A percentile compares a stretch with the other conserved stretches of the same genome.
Evolutionary conservation across 2,329 filamentous ascomycete species (phyloP).

Genomic region (Colletotrichum orbiculare): DNA sequence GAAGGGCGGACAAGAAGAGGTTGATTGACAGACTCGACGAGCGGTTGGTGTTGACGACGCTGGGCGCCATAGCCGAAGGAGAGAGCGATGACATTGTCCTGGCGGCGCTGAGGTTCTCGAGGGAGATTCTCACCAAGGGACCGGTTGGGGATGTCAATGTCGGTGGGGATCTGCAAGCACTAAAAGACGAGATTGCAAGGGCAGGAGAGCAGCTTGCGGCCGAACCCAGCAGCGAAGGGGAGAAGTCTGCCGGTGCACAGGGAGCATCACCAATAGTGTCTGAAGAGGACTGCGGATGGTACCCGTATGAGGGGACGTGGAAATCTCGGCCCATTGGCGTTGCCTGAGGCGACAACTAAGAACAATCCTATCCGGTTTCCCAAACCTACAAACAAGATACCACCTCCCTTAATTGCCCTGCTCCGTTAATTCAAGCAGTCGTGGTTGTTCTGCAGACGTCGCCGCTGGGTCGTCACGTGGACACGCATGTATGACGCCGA

Average conservation of each 20-base stretch:
- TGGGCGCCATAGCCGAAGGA: constrained; percentile 52
- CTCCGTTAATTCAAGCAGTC: background rate
- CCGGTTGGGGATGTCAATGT: constrained; percentile 24
- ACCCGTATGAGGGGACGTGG: constrained; percentile 63
- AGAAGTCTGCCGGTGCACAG: constrained; percentile 16
- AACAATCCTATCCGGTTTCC: no score
- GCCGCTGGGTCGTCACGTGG: constrained; percentile 18
- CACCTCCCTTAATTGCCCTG: background rate
- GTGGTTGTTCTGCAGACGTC: background rate
- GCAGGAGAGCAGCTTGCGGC: constrained; percentile 21
- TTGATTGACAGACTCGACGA: constrained; percentile 51
- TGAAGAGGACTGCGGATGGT: constrained; percentile 52
- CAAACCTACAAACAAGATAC: background rate
- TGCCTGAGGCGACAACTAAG: constrained; percentile 46
- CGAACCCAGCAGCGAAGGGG: constrained; percentile 18
- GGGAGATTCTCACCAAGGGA: constrained; percentile 50
- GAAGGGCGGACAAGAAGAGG: constrained; percentile 42
- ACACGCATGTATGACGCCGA: constrained; percentile 8
- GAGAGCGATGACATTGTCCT: constrained; percentile 56
- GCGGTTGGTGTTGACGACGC: constrained; percentile 47
- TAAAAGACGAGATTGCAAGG: constrained; percentile 38
- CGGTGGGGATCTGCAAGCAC: constrained; percentile 40
- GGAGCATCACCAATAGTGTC: constrained; percentile 22
- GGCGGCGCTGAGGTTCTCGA: constrained; percentile 56
- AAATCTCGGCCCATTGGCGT: constrained; percentile 68